Evolutionary conservation across 2,329 filamentous ascomycete genomes (phyloP).

Genomic region (Cercospora nicotianae): DNA sequence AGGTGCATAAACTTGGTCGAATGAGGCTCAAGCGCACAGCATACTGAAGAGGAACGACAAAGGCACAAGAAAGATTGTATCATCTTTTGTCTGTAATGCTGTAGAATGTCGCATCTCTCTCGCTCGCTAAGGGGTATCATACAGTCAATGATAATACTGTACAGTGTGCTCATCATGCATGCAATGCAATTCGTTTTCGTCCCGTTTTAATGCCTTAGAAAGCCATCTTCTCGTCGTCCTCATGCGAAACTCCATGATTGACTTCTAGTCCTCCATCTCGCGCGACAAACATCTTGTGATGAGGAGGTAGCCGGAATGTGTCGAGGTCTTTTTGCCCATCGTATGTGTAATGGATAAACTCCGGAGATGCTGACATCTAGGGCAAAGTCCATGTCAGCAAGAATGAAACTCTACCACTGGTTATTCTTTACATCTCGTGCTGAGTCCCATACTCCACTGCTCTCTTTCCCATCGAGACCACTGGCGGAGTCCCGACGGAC

Average conservation of each 20-base stretch:
- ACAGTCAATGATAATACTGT: slow-evolving; percentile 1
- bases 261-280: background rate
- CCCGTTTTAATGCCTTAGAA: background rate
- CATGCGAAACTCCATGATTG: background rate
- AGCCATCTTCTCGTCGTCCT: background rate
- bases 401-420: background rate
- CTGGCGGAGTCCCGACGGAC: background rate
- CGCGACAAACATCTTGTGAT: background rate
- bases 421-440: background rate
- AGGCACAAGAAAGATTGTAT: background rate
- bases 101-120: background rate
- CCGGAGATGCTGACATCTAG: background rate
- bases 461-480: background rate
- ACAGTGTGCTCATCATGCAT: background rate
- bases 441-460: background rate
- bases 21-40: background rate
- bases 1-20: background rate
- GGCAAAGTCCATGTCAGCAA: background rate
- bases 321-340: background rate
- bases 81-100: background rate
- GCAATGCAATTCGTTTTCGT: background rate
- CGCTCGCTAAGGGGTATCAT: slow-evolving; percentile 1
- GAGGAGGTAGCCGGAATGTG: background rate
- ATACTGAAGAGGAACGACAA: background rate
- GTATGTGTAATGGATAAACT: background rate